Evolutionary conservation across 2,329 filamentous ascomycete species (phyloP).

Genomic region (Clarireedia sp.): DNA sequence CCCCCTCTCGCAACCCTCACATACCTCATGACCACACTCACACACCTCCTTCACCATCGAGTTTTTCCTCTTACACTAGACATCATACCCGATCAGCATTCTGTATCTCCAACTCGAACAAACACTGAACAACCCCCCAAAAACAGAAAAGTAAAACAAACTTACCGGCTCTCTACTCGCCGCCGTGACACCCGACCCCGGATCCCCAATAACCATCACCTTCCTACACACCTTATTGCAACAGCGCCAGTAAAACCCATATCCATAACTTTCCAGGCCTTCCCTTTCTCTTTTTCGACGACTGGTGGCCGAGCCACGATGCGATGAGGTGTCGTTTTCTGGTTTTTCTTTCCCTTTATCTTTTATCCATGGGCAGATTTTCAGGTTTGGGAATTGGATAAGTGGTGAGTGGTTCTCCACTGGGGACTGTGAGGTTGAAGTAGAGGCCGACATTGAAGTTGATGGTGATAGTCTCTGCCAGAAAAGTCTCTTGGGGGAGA

Average conservation of each 20-base stretch:
- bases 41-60: neutral
- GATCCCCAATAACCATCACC: neutral
- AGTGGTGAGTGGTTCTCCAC: too few species aligned
- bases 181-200: neutral
- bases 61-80: conserved; percentile 1
- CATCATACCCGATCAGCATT: neutral
- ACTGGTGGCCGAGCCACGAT: too few species aligned
- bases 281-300: neutral
- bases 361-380: too few species aligned
- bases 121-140: neutral
- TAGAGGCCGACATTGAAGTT: too few species aligned
- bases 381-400: too few species aligned
- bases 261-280: neutral
- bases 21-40: neutral
- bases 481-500: too few species aligned
- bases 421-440: too few species aligned
- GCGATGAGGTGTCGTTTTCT: too few species aligned
- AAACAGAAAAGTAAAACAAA: neutral
- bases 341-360: too few species aligned
- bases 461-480: too few species aligned
- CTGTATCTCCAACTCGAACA: neutral
- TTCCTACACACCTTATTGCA: neutral
- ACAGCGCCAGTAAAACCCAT: neutral
- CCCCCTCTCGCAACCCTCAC: neutral
- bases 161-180: neutral